phyloP scores from a whole-genome alignment of 2,329 filamentous ascomycete species.

The Aspergillus versicolor region DNA sequence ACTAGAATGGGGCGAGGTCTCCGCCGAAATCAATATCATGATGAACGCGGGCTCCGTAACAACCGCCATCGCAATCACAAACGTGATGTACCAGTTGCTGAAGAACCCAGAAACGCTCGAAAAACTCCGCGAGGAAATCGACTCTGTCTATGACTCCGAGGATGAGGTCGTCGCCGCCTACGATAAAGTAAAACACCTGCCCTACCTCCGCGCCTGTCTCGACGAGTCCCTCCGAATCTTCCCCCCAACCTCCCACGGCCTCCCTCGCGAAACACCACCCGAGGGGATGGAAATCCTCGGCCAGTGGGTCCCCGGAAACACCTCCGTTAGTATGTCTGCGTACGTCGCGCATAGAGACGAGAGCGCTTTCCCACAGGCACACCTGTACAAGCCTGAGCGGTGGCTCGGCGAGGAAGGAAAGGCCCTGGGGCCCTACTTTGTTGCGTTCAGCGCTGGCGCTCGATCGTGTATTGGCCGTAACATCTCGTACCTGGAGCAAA shows the following conservation, averaged over 20 bases:
- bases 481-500: slow-evolving; percentile 49
- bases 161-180: slow-evolving; percentile 50
- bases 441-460: slow-evolving; percentile 43
- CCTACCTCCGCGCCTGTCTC: slow-evolving; percentile 53
- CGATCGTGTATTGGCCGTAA: slow-evolving; percentile 45
- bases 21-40: slow-evolving; percentile 51
- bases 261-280: slow-evolving; percentile 47
- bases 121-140: slow-evolving; percentile 48
- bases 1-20: slow-evolving; percentile 59
- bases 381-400: slow-evolving; percentile 42
- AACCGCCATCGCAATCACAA: slow-evolving; percentile 54
- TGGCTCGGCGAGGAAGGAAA: slow-evolving; percentile 45
- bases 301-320: slow-evolving; percentile 47
- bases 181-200: slow-evolving; percentile 52
- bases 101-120: slow-evolving; percentile 44
- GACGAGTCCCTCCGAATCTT: slow-evolving; percentile 52
- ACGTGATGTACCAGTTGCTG: slow-evolving; percentile 55
- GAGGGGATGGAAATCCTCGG: slow-evolving; percentile 47
- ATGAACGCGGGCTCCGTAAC: slow-evolving; percentile 54
- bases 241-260: slow-evolving; percentile 45
- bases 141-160: slow-evolving; percentile 32
- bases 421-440: slow-evolving; percentile 39
- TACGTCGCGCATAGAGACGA: slow-evolving; percentile 39
- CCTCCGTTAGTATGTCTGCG: slow-evolving; percentile 46
- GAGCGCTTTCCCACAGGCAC: slow-evolving; percentile 37